Evolutionary conservation across 1,284 basidiomycete species (phyloP), one percentile per base, ranked within the genome.

Genomic region (Afroboletus lepidellus): DNA sequence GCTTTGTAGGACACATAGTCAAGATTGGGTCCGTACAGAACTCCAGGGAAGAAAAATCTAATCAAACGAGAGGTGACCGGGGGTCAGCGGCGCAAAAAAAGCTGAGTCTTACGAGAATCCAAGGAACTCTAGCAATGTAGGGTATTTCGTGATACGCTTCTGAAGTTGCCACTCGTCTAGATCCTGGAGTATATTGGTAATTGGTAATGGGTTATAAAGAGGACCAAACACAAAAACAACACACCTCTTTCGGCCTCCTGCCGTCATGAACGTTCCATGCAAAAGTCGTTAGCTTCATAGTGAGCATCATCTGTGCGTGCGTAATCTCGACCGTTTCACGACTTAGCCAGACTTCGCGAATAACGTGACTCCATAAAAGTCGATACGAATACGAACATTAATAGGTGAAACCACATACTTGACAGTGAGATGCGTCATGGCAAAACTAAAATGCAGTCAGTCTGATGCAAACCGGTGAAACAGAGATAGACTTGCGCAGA

Each of bases 251-350:
- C n/a, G 82, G 79, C 41, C 87, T 75, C 29, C 85, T 79, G 1
- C 94, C 94, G 69, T 99, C 96, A 69, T 85, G 86, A 11, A 95
- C 88, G 66, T 96, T 96, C 96, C 96, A 99, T 0, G 96, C 96
- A 70, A 97, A 98, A 0, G 92, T 94, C 20, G 92, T 93, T 46
- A 98, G 77, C 69, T 97, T 98, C 92, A 96, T 95, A 15, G 87
- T 85, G 33, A 97, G 77, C 3, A 98, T 92, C 94, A 98, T 97
- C 65, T 95, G 93, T 25, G 90, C 83, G 3, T 89, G 90, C 12
- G 92, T 93, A 55, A 98, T 82, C 62, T 96, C 92, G 56, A 94
- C 78, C 0, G 83, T 85, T 56, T 88, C 86, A 49, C 85, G 85
- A 49, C 85, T 79, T 29, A 83, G 60, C 5, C 74, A 80, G 13